Percentiles rank a stretch among this genome's conserved stretches.
Conservation (phyloP, 352 stramenopile genomes). For the Phytopythium mirpurense region DNA sequence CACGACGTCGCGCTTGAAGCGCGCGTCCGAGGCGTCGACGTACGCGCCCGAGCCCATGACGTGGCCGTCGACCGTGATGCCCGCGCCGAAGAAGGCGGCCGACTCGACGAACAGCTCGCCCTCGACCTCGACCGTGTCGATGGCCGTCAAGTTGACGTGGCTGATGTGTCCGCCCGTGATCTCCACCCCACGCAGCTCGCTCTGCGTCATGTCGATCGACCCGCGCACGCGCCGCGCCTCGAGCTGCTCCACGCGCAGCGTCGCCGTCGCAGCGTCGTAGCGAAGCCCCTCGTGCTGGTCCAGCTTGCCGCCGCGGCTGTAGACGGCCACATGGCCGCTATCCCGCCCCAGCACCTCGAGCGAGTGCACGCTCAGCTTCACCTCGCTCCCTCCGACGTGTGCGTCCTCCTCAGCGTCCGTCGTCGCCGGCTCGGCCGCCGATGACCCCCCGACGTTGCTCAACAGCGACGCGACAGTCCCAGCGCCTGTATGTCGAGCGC, state of each 20-base stretch:
- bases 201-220: constrained; percentile 77
- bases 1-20: constrained; percentile 80
- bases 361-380: constrained; percentile 60
- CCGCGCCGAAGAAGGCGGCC: constrained; percentile 77
- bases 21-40: constrained; percentile 84
- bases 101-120: constrained; percentile 81
- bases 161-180: constrained; percentile 74
- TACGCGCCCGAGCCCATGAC: constrained; percentile 90
- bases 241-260: constrained; percentile 38
- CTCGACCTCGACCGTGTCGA: constrained; percentile 66
- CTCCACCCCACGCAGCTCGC: constrained; percentile 57
- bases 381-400: constrained; percentile 49
- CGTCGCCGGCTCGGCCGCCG: background rate
- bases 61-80: constrained; percentile 82
- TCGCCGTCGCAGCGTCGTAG: constrained; percentile 49
- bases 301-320: constrained; percentile 66
- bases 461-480: background rate
- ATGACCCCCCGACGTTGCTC: background rate
- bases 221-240: constrained; percentile 43
- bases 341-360: constrained; percentile 56
- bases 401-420: constrained; percentile 66
- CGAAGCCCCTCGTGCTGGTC: constrained; percentile 43
- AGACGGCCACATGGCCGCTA: constrained; percentile 54
- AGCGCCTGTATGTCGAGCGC: background rate
- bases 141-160: constrained; percentile 68